phyloP scores from a whole-genome alignment of 352 stramenopile species.

The Aphanomyces astaci region DNA sequence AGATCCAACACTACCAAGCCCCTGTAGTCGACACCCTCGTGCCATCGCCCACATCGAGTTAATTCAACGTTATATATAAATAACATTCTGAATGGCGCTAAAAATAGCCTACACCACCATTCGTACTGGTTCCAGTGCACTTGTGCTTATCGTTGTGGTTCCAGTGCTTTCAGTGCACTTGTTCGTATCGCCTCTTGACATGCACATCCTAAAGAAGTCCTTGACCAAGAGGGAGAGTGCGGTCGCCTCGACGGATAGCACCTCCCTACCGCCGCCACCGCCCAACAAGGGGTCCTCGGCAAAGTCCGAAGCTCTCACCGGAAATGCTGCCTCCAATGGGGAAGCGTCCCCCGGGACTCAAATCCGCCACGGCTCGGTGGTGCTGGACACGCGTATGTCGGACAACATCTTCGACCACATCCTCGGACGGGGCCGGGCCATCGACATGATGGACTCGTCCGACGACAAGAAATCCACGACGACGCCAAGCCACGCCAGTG shows the following conservation, averaged over 20 bases:
- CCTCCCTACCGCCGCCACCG: too few relatives aligned
- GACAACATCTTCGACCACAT: slow-evolving; percentile 12
- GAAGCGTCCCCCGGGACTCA: not conserved
- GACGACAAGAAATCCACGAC: not conserved
- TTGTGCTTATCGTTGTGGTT: not conserved
- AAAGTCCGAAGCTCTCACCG: too few relatives aligned
- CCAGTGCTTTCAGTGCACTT: too few relatives aligned
- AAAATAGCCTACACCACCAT: not conserved
- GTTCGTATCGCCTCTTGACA: too few relatives aligned
- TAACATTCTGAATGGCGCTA: not conserved
- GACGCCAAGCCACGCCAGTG: not conserved
- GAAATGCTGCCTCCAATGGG: too few relatives aligned
- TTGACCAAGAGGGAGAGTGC: not conserved
- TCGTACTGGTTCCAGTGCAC: not conserved
- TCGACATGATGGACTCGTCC: not conserved
- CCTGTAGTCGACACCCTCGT: not conserved
- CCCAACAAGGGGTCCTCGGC: too few relatives aligned
- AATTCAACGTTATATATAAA: too few relatives aligned
- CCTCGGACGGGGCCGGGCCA: not conserved
- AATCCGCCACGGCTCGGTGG: not conserved
- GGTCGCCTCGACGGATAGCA: not conserved
- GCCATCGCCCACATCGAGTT: not conserved
- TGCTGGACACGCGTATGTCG: not conserved
- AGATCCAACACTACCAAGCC: not conserved
- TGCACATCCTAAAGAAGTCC: slow-evolving; percentile 8